A percentile compares a stretch with the other conserved stretches of the same genome.
Conservation (phyloP, 2,329 filamentous ascomycete species). For the Nemania sp. region DNA sequence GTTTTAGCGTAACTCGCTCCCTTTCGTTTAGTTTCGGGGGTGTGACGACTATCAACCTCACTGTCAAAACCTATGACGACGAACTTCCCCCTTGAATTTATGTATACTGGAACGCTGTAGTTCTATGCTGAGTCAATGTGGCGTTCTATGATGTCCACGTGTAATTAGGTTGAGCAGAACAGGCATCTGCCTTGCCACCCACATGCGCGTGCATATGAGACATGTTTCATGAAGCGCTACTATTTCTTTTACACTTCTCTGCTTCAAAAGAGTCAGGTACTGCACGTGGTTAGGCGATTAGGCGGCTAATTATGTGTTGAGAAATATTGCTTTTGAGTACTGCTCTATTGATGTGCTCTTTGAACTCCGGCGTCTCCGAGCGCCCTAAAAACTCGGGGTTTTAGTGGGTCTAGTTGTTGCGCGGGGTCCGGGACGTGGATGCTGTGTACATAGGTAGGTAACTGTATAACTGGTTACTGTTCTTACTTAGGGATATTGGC, state of each 20-base stretch:
- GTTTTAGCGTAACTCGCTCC: too few relatives aligned
- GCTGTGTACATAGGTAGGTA: background rate
- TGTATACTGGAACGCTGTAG: too few relatives aligned
- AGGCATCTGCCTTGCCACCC: background rate
- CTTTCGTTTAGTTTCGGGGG: too few relatives aligned
- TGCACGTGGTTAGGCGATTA: too few relatives aligned
- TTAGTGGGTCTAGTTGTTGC: slow-evolving; percentile 13
- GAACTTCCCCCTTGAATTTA: too few relatives aligned
- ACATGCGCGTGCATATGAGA: background rate
- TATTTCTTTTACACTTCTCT: too few relatives aligned
- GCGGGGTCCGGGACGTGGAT: too few relatives aligned
- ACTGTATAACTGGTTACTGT: background rate
- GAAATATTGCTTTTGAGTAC: background rate
- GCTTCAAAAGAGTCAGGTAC: too few relatives aligned
- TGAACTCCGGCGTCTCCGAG: background rate
- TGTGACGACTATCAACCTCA: too few relatives aligned
- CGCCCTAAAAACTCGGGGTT: slow-evolving; percentile 13
- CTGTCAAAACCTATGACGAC: too few relatives aligned
- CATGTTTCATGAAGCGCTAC: background rate
- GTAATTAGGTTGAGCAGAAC: background rate
- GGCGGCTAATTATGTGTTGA: too few relatives aligned
- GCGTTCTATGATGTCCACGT: background rate
- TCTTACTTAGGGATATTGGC: background rate
- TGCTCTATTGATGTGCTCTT: background rate
- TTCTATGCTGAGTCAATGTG: too few relatives aligned